Base-by-base conservation (phyloP, 345 rosid species). In the Draba incana region DNA sequence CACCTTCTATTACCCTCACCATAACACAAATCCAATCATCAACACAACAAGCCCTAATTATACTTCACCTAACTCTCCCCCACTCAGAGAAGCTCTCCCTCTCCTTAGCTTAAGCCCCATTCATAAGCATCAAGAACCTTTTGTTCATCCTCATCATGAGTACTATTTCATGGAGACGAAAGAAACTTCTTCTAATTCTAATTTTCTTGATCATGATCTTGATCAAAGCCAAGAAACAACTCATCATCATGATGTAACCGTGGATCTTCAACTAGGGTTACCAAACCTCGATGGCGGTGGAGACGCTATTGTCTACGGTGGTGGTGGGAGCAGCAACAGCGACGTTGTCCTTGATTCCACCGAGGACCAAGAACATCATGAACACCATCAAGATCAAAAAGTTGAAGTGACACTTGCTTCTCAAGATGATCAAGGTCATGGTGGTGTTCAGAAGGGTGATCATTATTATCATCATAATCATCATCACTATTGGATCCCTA, bases 401-500 rank as follows among this genome's bases (percentile, higher is more conserved):
- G 73, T 74, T 45, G 90, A 81, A 49, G 83, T 53, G n/a, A 55
- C 79, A 56, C 70, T 70, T 51, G 82, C 70, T 57, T 58, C 77
- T 68, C 56, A 81, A 52, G 42, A 47, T 56, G 81, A 76, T 76
- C 63, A 58, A 30, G 58, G 27, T 37, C 78, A 49, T 62, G 64
- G 59, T 69, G 79, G 71, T 33, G 52, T 60, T 55, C 86, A 85
- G 58, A 85, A 84, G 79, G 87, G 79, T 59, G 86, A 88, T 55
- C 90, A 94, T 65, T 90, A 86, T 41, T 96, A 94, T 55, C 74
- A 75, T 65, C 90, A 86, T 41, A 96, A 91, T 65, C 91, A 86
- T 37, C 98, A 94, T 55, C 74, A 75, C 75, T 91, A 89, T 78
- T 95, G 99, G 99, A 95, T 92, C 71, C 99, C 99, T 4, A 95